Evolutionary conservation across 768 basidiomycete species (phyloP).

Genomic region (Hypholoma sublateritium): DNA sequence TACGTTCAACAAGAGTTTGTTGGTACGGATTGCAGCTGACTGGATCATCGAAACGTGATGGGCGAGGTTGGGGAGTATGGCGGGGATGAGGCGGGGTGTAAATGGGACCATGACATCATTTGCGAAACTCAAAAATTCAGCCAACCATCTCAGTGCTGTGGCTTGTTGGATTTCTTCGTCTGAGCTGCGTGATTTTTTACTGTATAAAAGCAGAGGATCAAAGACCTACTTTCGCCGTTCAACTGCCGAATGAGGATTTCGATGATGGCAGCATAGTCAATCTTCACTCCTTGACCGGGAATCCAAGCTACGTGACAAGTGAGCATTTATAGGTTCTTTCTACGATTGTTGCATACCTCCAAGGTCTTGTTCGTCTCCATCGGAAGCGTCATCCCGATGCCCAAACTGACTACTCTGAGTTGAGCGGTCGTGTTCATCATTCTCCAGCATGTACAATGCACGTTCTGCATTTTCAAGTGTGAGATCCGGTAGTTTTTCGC

Average conservation of each 20-base stretch:
- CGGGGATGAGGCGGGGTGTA: conserved; percentile 88
- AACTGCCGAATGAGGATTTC: conserved; percentile 91
- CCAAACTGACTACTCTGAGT: conserved; percentile 40
- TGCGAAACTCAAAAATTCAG: conserved; percentile 84
- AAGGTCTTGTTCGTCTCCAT: conserved; percentile 56
- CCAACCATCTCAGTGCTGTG: conserved; percentile 90
- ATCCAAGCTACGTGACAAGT: conserved; percentile 62
- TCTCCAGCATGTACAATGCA: conserved; percentile 54
- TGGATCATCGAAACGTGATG: conserved; percentile 90
- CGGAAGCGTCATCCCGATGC: conserved; percentile 44
- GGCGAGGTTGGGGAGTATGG: conserved; percentile 92
- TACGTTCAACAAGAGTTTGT: conserved; percentile 79
- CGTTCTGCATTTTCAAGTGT: conserved; percentile 58
- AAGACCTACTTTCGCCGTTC: conserved; percentile 71
- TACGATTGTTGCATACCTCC: conserved; percentile 49
- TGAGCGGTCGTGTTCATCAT: conserved; percentile 36
- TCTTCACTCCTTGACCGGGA: conserved; percentile 90
- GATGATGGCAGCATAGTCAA: conserved; percentile 90
- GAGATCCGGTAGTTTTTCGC: conserved; percentile 60
- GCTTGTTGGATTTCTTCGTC: conserved; percentile 96
- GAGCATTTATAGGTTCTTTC: conserved; percentile 7
- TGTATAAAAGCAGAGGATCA: background rate
- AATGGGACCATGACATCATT: conserved; percentile 94
- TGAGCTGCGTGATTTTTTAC: conserved; percentile 24
- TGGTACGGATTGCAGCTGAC: conserved; percentile 80